A percentile compares a stretch with the other conserved stretches of the same genome.
phyloP scores from a whole-genome alignment of 768 basidiomycete species.

The Amyloporia xantha region DNA sequence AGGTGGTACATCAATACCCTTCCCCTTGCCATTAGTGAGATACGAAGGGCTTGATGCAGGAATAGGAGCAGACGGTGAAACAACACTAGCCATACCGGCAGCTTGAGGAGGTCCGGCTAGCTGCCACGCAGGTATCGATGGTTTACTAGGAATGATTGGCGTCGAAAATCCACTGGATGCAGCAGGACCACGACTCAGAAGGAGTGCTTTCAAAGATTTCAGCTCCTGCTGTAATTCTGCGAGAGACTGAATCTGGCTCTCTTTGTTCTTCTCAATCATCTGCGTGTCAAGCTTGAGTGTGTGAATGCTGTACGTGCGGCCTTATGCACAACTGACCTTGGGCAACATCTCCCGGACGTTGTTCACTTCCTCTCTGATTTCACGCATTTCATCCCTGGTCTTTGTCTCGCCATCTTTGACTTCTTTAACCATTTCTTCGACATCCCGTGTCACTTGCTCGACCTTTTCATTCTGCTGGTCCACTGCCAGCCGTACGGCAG shows the following conservation, averaged over 20 bases:
- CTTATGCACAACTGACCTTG: constrained; percentile 51
- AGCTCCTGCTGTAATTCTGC: constrained; percentile 89
- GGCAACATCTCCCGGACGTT: constrained; percentile 89
- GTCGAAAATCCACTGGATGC: constrained; percentile 43
- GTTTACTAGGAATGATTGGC: constrained; percentile 47
- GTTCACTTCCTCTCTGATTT: constrained; percentile 87
- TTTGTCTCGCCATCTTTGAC: constrained; percentile 73
- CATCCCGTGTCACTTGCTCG: constrained; percentile 63
- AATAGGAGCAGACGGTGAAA: constrained; percentile 13
- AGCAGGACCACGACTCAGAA: constrained; percentile 65
- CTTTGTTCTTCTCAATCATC: constrained; percentile 95
- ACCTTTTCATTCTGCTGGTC: constrained; percentile 73
- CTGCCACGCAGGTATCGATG: constrained; percentile 90
- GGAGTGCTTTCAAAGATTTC: constrained; percentile 86
- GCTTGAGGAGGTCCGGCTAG: constrained; percentile 36
- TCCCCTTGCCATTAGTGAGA: constrained; percentile 48
- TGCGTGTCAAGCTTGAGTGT: constrained; percentile 24
- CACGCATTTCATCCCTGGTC: constrained; percentile 83
- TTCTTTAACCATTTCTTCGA: constrained; percentile 64
- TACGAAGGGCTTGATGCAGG: constrained; percentile 12
- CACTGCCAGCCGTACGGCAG: constrained; percentile 62
- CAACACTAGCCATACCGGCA: constrained; percentile 8
- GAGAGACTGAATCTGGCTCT: constrained; percentile 75
- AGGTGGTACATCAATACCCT: constrained; percentile 35
- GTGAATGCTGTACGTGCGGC: background rate